Base-by-base conservation (phyloP, 163 green algal genomes). In the Scenedesmus sp. region DNA sequence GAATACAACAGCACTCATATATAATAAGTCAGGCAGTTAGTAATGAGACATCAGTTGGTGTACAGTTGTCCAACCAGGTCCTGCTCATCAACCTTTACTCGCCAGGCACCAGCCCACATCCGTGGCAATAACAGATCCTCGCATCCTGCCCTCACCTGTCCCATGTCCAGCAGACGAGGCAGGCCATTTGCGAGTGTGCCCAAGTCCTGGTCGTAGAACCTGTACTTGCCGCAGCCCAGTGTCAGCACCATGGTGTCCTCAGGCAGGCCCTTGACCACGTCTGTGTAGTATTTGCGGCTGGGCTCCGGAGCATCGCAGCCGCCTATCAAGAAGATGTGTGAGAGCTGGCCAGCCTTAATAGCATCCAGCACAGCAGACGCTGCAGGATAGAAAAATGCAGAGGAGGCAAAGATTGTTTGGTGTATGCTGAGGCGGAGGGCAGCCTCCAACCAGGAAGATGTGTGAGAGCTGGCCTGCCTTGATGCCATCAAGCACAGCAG, bases 221-320 rank as follows among this genome's bases (percentile, higher is more conserved):
- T 92, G 94, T 96, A 98, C 96, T 98, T 98, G 91, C 93, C 96
- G 91, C 96, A 98, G 82, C 96, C 96, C 56, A 98, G 94, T 10
- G 96, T 98, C 15, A 98, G 90, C 67, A 97, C 91, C 93, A 96
- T 95, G 34, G 94, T 96, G 87, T 95, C 90, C 9, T 87, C 60
- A 0, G 91, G 91, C 86, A 91, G 87, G 0, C 66, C 67, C 81
- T 82, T 70, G 18, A 91, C 86, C 2, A 92, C 79, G 12, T 91
- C 81, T n/a, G 66, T 88, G 87, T 95, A 95, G 89, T 96, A 96
- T 56, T 91, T 93, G 60, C 94, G 93, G 82, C 92, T 84, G 12
- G 90, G 88, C 92, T 95, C 94, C 26, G 85, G 74, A 10, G 84
- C 91, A 74, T 96, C 94, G 79, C 95, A 95, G 64, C 94, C 95